Percentiles rank a stretch among this genome's conserved stretches.
These are phyloP conservation scores for Peronosclerospora sorghi DNA, from an alignment of 352 stramenopile species.

Conservation along the genomic window DNA sequence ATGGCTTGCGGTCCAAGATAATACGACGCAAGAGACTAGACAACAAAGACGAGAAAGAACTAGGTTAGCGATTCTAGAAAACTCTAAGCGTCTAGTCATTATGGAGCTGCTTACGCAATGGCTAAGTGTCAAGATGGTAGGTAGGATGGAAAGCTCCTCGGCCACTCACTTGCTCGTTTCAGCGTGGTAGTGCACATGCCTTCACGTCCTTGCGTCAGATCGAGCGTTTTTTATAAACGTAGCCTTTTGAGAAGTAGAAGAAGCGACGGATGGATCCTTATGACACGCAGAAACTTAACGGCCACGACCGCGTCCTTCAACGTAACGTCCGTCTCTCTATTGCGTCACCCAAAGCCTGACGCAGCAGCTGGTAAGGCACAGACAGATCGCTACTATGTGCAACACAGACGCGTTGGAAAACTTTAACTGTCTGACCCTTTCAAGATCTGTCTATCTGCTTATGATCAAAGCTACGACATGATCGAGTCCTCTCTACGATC, in stretches of 20 bases:
- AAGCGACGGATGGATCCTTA: constrained; percentile 14
- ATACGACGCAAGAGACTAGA: no score
- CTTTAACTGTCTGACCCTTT: not conserved
- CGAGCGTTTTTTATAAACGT: constrained; percentile 40
- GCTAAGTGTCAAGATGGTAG: no score
- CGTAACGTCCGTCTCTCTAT: no score
- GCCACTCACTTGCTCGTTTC: no score
- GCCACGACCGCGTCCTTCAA: no score
- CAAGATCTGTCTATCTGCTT: not conserved
- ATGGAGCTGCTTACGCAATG: no score
- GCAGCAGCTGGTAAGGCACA: constrained; percentile 85
- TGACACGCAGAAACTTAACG: constrained; percentile 16
- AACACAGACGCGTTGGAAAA: constrained; percentile 76
- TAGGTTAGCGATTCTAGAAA: constrained; percentile 28
- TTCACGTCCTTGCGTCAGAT: no score
- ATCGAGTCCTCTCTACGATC: constrained; percentile 93
- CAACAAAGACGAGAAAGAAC: constrained; percentile 86
- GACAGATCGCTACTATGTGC: constrained; percentile 90
- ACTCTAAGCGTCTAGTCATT: no score
- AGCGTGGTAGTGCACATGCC: not conserved
- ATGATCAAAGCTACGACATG: constrained; percentile 58
- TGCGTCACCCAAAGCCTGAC: constrained; percentile 81
- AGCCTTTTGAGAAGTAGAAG: not conserved
- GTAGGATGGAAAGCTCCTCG: no score
- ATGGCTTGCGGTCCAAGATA: no score